Conservation (phyloP, 1,139 yeast species). For the Sugiyamaella sp. region DNA sequence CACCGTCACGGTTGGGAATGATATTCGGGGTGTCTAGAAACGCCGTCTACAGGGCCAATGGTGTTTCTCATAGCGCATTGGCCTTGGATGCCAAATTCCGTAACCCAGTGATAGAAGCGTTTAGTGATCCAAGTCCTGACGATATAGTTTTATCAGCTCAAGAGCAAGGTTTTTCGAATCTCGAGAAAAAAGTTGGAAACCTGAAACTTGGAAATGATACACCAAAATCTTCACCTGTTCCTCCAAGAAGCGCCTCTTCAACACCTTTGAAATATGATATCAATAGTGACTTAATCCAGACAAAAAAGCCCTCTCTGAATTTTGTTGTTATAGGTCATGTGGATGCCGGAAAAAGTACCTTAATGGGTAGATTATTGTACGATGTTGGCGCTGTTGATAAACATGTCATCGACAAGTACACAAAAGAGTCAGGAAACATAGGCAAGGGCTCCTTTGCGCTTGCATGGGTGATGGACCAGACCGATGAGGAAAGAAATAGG, state of each 20-base stretch:
- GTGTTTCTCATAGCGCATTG: conserved; percentile 49
- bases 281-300: conserved; percentile 26
- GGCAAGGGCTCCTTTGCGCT: conserved; percentile 95
- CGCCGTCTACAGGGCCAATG: conserved; percentile 10
- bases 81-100: conserved; percentile 13
- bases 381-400: conserved; percentile 83
- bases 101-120: conserved; percentile 53
- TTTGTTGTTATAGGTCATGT: conserved; percentile 73
- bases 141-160: conserved; percentile 70
- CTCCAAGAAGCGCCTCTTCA: conserved; percentile 4
- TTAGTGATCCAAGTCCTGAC: conserved; percentile 80
- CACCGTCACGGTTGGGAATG: conserved; percentile 20
- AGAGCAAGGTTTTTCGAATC: conserved; percentile 32
- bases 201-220: conserved; percentile 11
- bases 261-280: conserved; percentile 24
- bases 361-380: conserved; percentile 84
- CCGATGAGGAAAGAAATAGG: conserved; percentile 75
- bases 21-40: conserved; percentile 20
- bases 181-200: conserved; percentile 18
- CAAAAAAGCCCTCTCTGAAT: conserved; percentile 29
- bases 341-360: conserved; percentile 96
- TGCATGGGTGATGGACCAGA: conserved; percentile 98
- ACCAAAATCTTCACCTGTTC: conserved; percentile 5
- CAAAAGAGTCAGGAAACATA: conserved; percentile 74
- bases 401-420: conserved; percentile 71